Evolutionary conservation across 2,329 filamentous ascomycete species (phyloP).

Genomic region (Pseudogymnoascus sp.): DNA sequence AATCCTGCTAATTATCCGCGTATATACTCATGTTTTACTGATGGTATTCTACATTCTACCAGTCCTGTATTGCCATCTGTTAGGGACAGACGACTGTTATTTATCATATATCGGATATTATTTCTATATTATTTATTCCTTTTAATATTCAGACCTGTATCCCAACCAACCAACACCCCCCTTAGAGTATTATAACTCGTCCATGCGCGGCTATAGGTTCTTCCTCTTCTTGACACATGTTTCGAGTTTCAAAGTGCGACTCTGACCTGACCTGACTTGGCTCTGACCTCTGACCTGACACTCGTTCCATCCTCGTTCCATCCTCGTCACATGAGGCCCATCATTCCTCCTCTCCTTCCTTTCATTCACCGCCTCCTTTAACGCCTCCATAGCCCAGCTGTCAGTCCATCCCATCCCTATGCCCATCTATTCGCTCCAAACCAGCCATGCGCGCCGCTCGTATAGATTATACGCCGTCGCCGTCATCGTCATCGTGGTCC

Average conservation of each 20-base stretch:
- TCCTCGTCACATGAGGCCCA: background rate
- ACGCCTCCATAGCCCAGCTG: background rate
- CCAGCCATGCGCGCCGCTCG: background rate
- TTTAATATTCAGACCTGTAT: background rate
- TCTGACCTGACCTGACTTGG: background rate
- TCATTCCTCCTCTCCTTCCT: background rate
- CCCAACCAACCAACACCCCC: background rate
- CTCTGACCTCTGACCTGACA: background rate
- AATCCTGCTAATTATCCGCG: background rate
- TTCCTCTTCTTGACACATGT: background rate
- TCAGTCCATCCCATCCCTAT: background rate
- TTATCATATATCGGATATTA: background rate
- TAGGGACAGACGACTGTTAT: background rate
- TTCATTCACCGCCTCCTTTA: background rate
- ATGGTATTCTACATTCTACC: too few relatives aligned
- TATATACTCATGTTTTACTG: background rate
- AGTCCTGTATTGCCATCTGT: background rate
- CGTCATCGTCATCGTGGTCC: background rate
- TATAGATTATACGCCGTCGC: background rate
- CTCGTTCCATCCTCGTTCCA: background rate
- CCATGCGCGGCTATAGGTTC: background rate
- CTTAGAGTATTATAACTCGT: background rate
- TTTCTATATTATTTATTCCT: background rate
- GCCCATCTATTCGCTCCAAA: background rate
- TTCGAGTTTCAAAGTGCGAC: background rate